A percentile compares a stretch with the other conserved stretches of the same genome.
Evolutionary conservation across 139 green algal genomes (phyloP).

Genomic region (Zygnema circumcarinatum): DNA sequence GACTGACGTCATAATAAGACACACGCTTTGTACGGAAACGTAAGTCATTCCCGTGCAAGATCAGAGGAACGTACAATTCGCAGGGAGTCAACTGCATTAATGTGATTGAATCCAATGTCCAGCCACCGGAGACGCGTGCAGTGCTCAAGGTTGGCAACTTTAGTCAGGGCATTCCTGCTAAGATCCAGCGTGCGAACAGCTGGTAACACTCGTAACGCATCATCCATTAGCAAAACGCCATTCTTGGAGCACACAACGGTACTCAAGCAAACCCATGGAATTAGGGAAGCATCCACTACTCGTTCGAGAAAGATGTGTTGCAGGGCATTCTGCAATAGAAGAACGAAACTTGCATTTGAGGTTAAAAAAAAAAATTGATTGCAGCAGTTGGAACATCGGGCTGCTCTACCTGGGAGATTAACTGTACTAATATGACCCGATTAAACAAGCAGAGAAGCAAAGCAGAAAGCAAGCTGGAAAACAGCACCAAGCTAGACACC

Average conservation of each 20-base stretch:
- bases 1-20: too few relatives aligned
- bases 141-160: conserved; percentile 21
- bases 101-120: conserved; percentile 19
- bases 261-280: conserved; percentile 9
- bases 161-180: not conserved
- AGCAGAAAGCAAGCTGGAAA: too few relatives aligned
- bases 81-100: conserved; percentile 1
- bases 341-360: not conserved
- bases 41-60: too few relatives aligned
- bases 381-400: too few relatives aligned
- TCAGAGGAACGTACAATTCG: not conserved
- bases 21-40: too few relatives aligned
- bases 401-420: too few relatives aligned
- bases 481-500: too few relatives aligned
- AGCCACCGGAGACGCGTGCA: not conserved
- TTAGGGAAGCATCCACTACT: not conserved
- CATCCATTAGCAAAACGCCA: conserved; percentile 31
- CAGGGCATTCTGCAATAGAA: conserved; percentile 22
- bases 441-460: too few relatives aligned
- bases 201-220: conserved; percentile 7
- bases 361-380: too few relatives aligned
- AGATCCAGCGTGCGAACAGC: not conserved
- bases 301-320: conserved; percentile 29
- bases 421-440: too few relatives aligned
- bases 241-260: conserved; percentile 20